These are phyloP conservation scores for Venturia aucupariae DNA, from an alignment of 2,329 filamentous ascomycete genomes.

Conservation along the genomic window DNA sequence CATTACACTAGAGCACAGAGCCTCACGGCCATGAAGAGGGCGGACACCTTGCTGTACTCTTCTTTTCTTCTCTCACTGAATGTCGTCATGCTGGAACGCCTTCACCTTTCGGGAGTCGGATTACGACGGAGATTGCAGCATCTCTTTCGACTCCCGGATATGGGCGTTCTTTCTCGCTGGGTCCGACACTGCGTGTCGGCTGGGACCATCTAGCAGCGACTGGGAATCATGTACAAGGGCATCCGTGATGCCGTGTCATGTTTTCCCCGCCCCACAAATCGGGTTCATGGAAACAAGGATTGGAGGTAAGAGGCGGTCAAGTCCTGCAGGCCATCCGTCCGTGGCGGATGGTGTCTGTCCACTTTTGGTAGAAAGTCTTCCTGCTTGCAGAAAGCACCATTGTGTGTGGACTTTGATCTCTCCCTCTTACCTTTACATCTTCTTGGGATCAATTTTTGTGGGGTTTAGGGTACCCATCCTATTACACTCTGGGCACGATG, in stretches of 20 bases:
- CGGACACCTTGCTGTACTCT: conserved; percentile 27
- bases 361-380: neutral
- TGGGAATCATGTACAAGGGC: conserved; percentile 1
- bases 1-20: conserved; percentile 25
- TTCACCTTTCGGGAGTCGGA: neutral
- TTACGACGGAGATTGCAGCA: conserved; percentile 14
- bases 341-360: conserved; percentile 8
- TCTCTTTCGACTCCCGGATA: conserved; percentile 5
- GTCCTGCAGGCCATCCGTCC: conserved; percentile 8
- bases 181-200: conserved; percentile 4
- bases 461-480: conserved; percentile 3
- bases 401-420: neutral
- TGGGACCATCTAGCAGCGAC: conserved; percentile 8
- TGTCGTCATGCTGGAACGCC: conserved; percentile 29
- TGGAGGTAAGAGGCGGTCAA: conserved; percentile 2
- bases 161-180: neutral
- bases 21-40: conserved; percentile 35
- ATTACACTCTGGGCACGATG: conserved; percentile 2
- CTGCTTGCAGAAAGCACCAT: conserved; percentile 14
- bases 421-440: neutral
- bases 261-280: conserved; percentile 6
- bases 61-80: conserved; percentile 25
- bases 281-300: neutral
- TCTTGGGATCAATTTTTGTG: neutral
- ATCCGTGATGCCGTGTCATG: conserved; percentile 12